Percentiles rank a stretch among this genome's conserved stretches.
Conservation (phyloP, 2,329 filamentous ascomycete species). For the Zymoseptoria passerinii region DNA sequence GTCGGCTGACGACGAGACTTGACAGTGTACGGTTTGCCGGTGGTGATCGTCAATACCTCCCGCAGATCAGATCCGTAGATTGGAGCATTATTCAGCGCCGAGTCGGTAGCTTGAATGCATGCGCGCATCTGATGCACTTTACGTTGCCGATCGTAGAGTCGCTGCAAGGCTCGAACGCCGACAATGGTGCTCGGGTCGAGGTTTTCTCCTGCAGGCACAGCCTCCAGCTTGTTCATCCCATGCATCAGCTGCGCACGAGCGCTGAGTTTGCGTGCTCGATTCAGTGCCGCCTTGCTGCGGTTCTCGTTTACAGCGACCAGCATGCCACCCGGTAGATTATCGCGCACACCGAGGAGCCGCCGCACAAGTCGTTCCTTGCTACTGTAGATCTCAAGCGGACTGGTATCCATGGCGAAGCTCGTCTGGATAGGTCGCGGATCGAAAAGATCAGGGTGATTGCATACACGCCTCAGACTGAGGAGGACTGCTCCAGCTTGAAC, state of each 20-base stretch:
- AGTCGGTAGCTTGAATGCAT: conserved; percentile 21
- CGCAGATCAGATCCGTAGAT: conserved; percentile 26
- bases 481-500: conserved; percentile 97
- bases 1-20: conserved; percentile 7
- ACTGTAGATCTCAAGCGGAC: conserved; percentile 66
- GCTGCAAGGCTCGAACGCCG: conserved; percentile 21
- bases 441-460: conserved; percentile 96
- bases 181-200: conserved; percentile 21
- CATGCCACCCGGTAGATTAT: conserved; percentile 10
- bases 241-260: conserved; percentile 16
- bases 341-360: conserved; percentile 33
- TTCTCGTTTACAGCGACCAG: conserved; percentile 16
- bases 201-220: conserved; percentile 5
- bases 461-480: conserved; percentile 95
- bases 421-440: conserved; percentile 94
- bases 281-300: conserved; percentile 10
- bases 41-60: conserved; percentile 22
- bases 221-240: conserved; percentile 17
- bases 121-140: conserved; percentile 23
- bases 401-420: conserved; percentile 75
- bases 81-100: conserved; percentile 13
- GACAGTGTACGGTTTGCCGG: conserved; percentile 12
- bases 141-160: conserved; percentile 17
- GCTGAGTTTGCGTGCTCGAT: conserved; percentile 17
- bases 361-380: conserved; percentile 64